These are phyloP conservation scores for Geotrichum siamense DNA, from an alignment of 1,139 yeast species.

Conservation along the genomic window DNA sequence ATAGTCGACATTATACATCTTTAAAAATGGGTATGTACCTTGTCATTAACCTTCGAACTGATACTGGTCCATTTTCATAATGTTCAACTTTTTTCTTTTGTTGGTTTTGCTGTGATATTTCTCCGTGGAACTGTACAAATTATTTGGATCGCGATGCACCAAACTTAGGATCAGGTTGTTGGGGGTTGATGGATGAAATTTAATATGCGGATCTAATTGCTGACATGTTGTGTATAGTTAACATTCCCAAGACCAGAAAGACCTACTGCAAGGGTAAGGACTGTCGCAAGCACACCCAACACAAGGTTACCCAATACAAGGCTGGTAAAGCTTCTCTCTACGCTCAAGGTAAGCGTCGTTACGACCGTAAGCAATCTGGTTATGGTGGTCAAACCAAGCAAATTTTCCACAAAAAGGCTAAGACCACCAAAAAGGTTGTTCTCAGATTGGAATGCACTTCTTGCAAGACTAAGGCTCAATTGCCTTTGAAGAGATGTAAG, in stretches of 20 bases:
- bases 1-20: no score
- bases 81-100: no score
- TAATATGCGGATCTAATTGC: no score
- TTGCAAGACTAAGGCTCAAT: slow-evolving; percentile 99
- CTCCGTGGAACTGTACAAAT: no score
- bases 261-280: slow-evolving; percentile 99
- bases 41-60: no score
- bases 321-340: slow-evolving; percentile 99
- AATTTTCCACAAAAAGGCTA: slow-evolving; percentile 99
- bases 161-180: no score
- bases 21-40: no score
- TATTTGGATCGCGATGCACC: no score
- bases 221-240: no score
- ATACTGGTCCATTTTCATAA: no score
- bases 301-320: slow-evolving; percentile 99
- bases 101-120: no score
- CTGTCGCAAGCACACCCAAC: slow-evolving; percentile 99
- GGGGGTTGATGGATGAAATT: no score
- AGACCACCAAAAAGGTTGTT: slow-evolving; percentile 99
- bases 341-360: slow-evolving; percentile 99
- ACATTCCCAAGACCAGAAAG: slow-evolving; percentile 99
- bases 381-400: slow-evolving; percentile 99
- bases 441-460: slow-evolving; percentile 97
- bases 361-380: slow-evolving; percentile 99
- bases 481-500: slow-evolving; percentile 98